Evolutionary conservation across 2,329 filamentous ascomycete genomes (phyloP).

Genomic region (Phaeosphaeria sp.): DNA sequence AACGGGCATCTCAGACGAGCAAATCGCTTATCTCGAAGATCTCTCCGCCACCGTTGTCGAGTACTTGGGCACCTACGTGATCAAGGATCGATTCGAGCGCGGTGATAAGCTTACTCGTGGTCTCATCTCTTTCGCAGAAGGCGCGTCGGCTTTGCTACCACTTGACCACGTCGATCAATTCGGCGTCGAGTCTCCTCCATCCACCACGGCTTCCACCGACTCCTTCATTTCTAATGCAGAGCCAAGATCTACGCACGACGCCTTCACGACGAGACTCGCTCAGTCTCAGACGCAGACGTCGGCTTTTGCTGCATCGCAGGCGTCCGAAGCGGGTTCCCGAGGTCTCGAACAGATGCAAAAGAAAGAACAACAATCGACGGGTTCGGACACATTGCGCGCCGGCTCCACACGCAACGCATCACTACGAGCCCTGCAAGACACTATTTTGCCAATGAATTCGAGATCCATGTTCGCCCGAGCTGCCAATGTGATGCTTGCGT

Average conservation of each 20-base stretch:
- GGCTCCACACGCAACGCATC: slow-evolving; percentile 4
- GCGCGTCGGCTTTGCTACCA: slow-evolving; percentile 25
- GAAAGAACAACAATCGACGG: neutral
- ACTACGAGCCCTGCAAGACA: slow-evolving; percentile 31
- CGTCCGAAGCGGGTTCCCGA: slow-evolving; percentile 6
- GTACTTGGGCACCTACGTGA: slow-evolving; percentile 32
- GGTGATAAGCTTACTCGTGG: slow-evolving; percentile 41
- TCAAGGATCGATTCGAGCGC: slow-evolving; percentile 30
- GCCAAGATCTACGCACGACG: neutral
- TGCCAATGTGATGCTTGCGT: slow-evolving; percentile 38
- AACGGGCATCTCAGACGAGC: slow-evolving; percentile 13
- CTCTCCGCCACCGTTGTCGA: slow-evolving; percentile 32
- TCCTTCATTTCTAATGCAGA: neutral
- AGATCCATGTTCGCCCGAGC: slow-evolving; percentile 42
- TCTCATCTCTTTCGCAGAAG: slow-evolving; percentile 38
- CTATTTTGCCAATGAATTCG: slow-evolving; percentile 36
- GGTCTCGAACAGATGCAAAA: neutral
- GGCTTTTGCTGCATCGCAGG: neutral
- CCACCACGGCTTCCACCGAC: slow-evolving; percentile 3
- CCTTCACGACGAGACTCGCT: neutral
- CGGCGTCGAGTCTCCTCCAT: neutral
- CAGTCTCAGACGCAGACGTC: neutral
- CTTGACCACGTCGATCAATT: slow-evolving; percentile 6
- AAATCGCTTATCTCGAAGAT: slow-evolving; percentile 23
- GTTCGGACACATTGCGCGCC: neutral